Conservation (phyloP, 768 basidiomycete genomes). For the Cystobasidium tubakii region DNA sequence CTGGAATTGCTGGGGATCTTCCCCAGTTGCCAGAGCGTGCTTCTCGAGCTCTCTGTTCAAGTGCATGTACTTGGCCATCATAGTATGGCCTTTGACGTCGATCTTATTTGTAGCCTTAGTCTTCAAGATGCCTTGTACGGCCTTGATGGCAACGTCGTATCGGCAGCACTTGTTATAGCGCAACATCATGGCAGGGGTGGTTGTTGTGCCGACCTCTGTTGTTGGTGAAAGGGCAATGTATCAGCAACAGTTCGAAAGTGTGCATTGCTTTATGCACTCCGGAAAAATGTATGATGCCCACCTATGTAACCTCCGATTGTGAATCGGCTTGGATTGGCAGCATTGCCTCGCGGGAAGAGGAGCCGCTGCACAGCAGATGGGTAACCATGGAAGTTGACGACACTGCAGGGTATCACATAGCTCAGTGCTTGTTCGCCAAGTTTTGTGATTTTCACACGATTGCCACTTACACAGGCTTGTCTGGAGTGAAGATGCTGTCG, state of each 20-base stretch:
- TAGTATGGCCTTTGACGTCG: background rate
- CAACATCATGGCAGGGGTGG: constrained; percentile 1
- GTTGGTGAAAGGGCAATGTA: background rate
- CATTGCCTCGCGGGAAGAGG: constrained; percentile 41
- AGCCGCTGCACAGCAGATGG: constrained; percentile 29
- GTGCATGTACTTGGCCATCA: constrained; percentile 26
- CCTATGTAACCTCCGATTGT: constrained; percentile 41
- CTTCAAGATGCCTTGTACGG: constrained; percentile 14
- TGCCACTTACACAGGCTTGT: constrained; percentile 61
- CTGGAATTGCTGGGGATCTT: constrained; percentile 22
- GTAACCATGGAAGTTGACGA: constrained; percentile 60
- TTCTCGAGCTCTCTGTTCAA: constrained; percentile 20
- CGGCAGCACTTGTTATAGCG: constrained; percentile 27
- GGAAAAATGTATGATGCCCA: no score
- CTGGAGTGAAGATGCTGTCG: constrained; percentile 64
- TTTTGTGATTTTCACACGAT: no score
- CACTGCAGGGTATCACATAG: background rate
- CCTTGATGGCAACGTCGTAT: constrained; percentile 17
- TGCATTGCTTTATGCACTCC: no score
- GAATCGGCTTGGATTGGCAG: constrained; percentile 17
- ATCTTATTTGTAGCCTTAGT: background rate
- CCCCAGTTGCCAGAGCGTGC: constrained; percentile 3
- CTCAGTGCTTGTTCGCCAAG: no score
- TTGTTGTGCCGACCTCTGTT: background rate
- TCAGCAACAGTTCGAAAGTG: background rate